Percentiles rank a stretch among this genome's conserved stretches.
Conservation (phyloP, 768 basidiomycete genomes). For the Pleurotus pulmonarius region DNA sequence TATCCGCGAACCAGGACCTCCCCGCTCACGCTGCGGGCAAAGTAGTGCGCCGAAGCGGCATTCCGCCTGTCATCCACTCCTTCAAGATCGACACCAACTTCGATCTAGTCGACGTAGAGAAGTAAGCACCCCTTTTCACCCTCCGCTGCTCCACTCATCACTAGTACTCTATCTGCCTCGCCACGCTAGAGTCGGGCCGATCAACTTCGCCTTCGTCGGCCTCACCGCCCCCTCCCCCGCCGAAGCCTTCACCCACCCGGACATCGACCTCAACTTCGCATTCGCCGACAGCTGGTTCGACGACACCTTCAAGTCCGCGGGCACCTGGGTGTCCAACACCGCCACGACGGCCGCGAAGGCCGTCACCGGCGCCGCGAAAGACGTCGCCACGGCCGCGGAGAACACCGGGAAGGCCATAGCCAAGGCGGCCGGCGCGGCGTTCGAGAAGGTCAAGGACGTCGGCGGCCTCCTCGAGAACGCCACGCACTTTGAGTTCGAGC, state of each 20-base stretch:
- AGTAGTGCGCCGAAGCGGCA: constrained; percentile 21
- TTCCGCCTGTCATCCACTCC: constrained; percentile 23
- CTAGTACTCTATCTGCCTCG: constrained; percentile 10
- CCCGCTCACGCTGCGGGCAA: constrained; percentile 19
- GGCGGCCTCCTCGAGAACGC: neutral
- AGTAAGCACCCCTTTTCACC: constrained; percentile 3
- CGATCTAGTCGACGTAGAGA: constrained; percentile 17
- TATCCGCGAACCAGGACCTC: constrained; percentile 30
- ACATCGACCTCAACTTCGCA: constrained; percentile 10
- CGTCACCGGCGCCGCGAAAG: neutral
- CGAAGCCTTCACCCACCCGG: constrained; percentile 9
- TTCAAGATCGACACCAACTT: constrained; percentile 32
- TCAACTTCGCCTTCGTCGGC: constrained; percentile 10
- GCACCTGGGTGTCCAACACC: neutral
- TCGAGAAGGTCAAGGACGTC: neutral
- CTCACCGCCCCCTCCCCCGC: constrained; percentile 11
- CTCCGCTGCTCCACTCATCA: neutral
- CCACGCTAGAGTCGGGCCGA: neutral
- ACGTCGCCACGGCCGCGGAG: neutral
- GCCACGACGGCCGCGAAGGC: neutral
- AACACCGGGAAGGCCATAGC: neutral
- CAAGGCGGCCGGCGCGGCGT: neutral
- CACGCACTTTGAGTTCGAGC: constrained; percentile 12
- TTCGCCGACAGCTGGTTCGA: constrained; percentile 12
- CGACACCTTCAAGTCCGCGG: constrained; percentile 10